These are phyloP conservation scores for Leucosporidium yakuticum DNA, from an alignment of 768 basidiomycete genomes.

Conservation along the genomic window DNA sequence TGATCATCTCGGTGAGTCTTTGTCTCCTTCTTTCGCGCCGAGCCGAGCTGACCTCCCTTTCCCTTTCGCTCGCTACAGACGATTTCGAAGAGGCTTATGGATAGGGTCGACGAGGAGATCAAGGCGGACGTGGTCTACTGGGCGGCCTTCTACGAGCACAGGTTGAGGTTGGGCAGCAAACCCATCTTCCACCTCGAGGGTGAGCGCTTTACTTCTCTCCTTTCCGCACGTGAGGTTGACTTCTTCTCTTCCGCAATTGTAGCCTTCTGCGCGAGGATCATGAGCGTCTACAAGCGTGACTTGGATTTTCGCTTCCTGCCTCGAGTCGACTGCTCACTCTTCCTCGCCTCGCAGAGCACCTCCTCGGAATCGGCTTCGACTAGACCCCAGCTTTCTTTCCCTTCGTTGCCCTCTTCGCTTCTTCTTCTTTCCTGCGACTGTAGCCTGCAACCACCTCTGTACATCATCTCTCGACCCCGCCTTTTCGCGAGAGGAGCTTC, in stretches of 20 bases:
- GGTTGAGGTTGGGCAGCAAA: slow-evolving; percentile 89
- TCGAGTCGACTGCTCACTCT: neutral
- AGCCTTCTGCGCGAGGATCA: slow-evolving; percentile 93
- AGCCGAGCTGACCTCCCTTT: neutral
- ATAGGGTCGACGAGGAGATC: slow-evolving; percentile 78
- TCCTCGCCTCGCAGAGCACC: slow-evolving; percentile 3
- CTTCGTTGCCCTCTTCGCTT: neutral
- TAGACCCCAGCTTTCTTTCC: neutral
- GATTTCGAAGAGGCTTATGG: slow-evolving; percentile 77
- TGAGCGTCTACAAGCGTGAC: slow-evolving; percentile 50
- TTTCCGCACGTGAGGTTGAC: neutral
- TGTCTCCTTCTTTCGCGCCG: neutral
- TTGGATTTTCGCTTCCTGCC: fast-evolving
- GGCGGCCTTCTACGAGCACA: slow-evolving; percentile 93
- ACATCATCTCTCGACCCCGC: neutral
- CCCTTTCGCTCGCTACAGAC: slow-evolving; percentile 56
- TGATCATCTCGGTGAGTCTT: slow-evolving; percentile 72
- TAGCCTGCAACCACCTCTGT: neutral
- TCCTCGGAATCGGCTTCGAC: slow-evolving; percentile 11
- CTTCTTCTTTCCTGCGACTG: neutral
- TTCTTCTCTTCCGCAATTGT: neutral
- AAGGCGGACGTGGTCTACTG: slow-evolving; percentile 95
- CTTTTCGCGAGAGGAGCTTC: neutral
- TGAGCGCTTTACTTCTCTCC: neutral
- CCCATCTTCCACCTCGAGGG: slow-evolving; percentile 91